Evolutionary conservation across 176 grass and related monocot species (phyloP), one percentile per base, ranked within the genome.

Genomic region (Pontederia paniculata): DNA sequence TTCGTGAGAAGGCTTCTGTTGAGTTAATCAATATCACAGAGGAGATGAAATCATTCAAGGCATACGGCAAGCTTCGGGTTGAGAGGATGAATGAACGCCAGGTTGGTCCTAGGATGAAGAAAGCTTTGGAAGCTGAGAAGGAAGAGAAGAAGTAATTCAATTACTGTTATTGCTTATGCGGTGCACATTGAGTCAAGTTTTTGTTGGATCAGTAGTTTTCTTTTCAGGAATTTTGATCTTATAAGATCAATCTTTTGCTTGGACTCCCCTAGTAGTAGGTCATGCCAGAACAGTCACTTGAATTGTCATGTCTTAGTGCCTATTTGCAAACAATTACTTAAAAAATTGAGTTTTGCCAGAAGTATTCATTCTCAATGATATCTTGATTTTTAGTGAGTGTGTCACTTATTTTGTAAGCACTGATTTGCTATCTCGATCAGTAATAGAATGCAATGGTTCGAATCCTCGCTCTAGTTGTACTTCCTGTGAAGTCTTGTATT

Each of bases 21-120:
- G 89, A 95, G 55, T 50, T 95, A 1, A 74, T 95, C 9, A 95
- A 95, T 84, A 80, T 95, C 0, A 88, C 84, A 0, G 89, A 95
- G 8, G 80, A 95, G 52, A 95, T 88, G 84, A 95, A 95, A 62
- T 68, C 65, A 1, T 84, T 84, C 74, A 84, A 76, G 77, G 89
- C 89, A 41, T 95, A 95, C 0, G 89, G 64, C 13, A 95, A 95
- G 69, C 78, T 95, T 51, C 83, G 89, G 0, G 66, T 88, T 0
- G 89, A 95, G 80, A 66, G 77, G 55, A 95, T 77, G 81, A 95
- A 95, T 78, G 25, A 88, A 48, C 68, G 78, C 42, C 89, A 88
- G 46, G 45, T 82, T 0, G 89, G 89, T 25, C 60, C 51, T 15
- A 62, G 89, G 3, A 22, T 77, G 68, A 95, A 95, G 75, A 84